Base-by-base conservation (phyloP, 2,329 filamentous ascomycete genomes). In the Pseudopyricularia javanii region DNA sequence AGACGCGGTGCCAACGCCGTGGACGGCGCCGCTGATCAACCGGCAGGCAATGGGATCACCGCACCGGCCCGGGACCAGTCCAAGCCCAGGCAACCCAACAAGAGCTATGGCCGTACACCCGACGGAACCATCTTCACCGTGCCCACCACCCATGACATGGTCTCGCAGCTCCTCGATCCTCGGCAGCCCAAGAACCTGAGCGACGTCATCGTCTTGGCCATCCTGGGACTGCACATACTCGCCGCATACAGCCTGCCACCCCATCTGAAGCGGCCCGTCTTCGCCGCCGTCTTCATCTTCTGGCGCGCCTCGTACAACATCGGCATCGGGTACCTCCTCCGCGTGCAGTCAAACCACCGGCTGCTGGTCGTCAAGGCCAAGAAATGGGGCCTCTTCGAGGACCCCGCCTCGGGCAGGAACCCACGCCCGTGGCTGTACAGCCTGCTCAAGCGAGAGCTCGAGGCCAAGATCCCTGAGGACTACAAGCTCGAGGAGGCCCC, bases 61-160 rank as follows among this genome's bases (percentile, higher is more conserved):
- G 33, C 33, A 7, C n/a, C 9, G 15, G 50, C 17, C 20, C 34
- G n/a, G 26, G 35, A 45, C 7, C 50, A 49, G 15, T 15, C 35
- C 50, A 51, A 32, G 49, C 34, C 33, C 40, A 26, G 47, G 54
- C 70, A 70, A 61, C 53, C 61, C 14, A 83, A 82, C 66, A 91
- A 88, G 74, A 95, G 90, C 0, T 95, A 87, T 74, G 91, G 91
- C 53, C 83, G 91, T 58, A 96, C 91, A 14, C 88, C 88, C 30
- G 86, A 91, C 70, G 91, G 91, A 62, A 94, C 81, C 70, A 93
- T 95, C 62, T 98, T 98, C 66, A 86, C 89, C 54, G 93, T 98
- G 53, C 93, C 93, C 49, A 85, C 89, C 57, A 98, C 93, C 54
- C 90, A 96, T 75, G 93, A 98, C 71, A 97, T 98, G 93, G 91